Conservation (phyloP, 345 rosid species). For the Gossypioides kirkii region DNA sequence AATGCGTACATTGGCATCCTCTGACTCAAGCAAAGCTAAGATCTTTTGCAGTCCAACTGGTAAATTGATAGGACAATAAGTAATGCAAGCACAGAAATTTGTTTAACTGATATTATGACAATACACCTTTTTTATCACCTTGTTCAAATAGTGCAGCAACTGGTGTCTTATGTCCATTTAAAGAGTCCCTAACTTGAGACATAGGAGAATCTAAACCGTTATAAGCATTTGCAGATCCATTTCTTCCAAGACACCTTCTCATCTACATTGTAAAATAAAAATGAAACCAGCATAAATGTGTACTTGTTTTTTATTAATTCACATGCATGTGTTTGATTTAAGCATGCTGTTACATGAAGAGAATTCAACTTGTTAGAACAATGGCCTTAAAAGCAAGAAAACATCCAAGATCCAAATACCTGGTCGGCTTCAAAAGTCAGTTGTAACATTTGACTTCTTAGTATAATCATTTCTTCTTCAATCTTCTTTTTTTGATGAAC, state of each 20-base stretch:
- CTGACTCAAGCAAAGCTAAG: constrained; percentile 82
- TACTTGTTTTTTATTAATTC: not conserved
- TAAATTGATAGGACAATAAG: not conserved
- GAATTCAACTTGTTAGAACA: not conserved
- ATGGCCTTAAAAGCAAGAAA: not conserved
- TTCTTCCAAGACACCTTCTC: constrained; percentile 61
- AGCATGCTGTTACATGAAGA: not conserved
- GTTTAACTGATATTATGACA: not conserved
- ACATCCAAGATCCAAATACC: constrained; percentile 39
- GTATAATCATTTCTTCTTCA: constrained; percentile 68
- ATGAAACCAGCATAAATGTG: not conserved
- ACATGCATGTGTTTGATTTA: not conserved
- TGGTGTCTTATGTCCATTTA: constrained; percentile 65
- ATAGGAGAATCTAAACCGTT: constrained; percentile 48
- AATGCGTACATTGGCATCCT: constrained; percentile 85
- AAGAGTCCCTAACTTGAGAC: constrained; percentile 45
- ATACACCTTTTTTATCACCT: constrained; percentile 1
- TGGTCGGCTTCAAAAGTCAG: constrained; percentile 89
- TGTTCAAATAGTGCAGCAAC: constrained; percentile 7
- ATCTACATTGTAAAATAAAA: constrained; percentile 35
- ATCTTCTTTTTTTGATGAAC: constrained; percentile 64
- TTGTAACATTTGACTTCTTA: constrained; percentile 78
- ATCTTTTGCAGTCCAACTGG: constrained; percentile 39
- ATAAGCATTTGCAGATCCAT: constrained; percentile 46
- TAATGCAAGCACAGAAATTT: not conserved